A percentile compares a stretch with the other conserved stretches of the same genome.
Conservation (phyloP, 208 protist species). For the Leishmania gerbilli region DNA sequence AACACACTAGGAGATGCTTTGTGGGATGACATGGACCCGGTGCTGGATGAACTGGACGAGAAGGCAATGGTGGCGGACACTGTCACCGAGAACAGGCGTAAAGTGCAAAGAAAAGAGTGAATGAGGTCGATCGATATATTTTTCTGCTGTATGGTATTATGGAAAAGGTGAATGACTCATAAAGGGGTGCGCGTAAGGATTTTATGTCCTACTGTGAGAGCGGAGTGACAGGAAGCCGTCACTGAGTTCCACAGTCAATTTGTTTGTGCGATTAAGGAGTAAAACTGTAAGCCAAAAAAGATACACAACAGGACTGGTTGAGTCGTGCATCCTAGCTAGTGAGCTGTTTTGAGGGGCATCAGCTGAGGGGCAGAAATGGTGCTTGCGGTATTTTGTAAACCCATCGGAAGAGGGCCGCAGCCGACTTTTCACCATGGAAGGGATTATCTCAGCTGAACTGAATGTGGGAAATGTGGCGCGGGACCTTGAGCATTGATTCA, state of each 20-base stretch:
- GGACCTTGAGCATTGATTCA: background rate
- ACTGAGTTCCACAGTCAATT: background rate
- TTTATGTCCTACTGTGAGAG: background rate
- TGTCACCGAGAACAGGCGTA: background rate
- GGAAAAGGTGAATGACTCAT: background rate
- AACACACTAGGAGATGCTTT: conserved; percentile 67
- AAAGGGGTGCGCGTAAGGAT: background rate
- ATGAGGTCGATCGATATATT: background rate
- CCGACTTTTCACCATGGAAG: background rate
- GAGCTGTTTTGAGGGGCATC: background rate
- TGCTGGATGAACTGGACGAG: conserved; percentile 70
- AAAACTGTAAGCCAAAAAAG: background rate
- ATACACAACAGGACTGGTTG: background rate
- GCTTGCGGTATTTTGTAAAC: background rate
- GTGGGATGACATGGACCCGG: conserved; percentile 89
- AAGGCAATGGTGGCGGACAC: background rate
- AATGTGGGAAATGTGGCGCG: background rate
- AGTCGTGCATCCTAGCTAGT: no score
- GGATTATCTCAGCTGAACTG: no score
- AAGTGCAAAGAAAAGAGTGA: conserved; percentile 8
- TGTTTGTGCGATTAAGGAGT: background rate
- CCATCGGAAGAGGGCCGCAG: background rate
- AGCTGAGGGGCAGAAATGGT: background rate
- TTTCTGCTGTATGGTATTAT: background rate
- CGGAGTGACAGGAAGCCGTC: background rate